phyloP scores from a whole-genome alignment of 2,329 filamentous ascomycete species.

The Penicillium sp. region DNA sequence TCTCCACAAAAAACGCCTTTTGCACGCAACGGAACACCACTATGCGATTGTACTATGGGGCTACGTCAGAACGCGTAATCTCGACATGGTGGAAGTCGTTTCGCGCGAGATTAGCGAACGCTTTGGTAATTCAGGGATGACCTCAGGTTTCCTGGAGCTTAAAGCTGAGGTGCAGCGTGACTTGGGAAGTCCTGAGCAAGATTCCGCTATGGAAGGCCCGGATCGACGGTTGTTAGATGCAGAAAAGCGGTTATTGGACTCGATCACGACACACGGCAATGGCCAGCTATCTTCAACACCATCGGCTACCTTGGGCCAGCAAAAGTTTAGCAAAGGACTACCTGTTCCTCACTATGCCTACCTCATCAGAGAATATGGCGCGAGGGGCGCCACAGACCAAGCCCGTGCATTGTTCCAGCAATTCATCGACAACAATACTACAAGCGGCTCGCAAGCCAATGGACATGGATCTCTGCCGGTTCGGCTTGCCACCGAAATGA shows the following conservation, averaged over 20 bases:
- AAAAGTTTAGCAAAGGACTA: constrained; percentile 42
- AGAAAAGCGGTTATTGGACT: constrained; percentile 35
- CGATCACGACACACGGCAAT: constrained; percentile 28
- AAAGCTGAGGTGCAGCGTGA: constrained; percentile 34
- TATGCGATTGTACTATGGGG: constrained; percentile 45
- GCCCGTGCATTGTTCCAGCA: constrained; percentile 53
- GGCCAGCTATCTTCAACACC: too few species aligned
- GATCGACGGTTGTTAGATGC: constrained; percentile 27
- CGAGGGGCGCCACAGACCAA: constrained; percentile 42
- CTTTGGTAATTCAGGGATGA: constrained; percentile 31
- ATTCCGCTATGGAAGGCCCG: constrained; percentile 8
- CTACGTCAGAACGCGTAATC: constrained; percentile 47
- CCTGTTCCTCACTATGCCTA: constrained; percentile 50
- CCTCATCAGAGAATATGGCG: constrained; percentile 52
- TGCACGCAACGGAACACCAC: constrained; percentile 41
- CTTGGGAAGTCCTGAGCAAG: constrained; percentile 18
- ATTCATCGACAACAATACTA: constrained; percentile 36
- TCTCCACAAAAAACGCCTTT: constrained; percentile 35
- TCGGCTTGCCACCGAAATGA: constrained; percentile 57
- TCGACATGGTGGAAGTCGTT: constrained; percentile 47
- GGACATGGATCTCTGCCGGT: constrained; percentile 44
- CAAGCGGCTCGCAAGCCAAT: constrained; percentile 7
- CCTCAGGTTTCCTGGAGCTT: constrained; percentile 35
- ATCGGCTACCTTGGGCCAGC: constrained; percentile 40
- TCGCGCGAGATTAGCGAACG: constrained; percentile 41